phyloP scores from a whole-genome alignment of 306 rosid genomes.

The Dalbergia oliveri region DNA sequence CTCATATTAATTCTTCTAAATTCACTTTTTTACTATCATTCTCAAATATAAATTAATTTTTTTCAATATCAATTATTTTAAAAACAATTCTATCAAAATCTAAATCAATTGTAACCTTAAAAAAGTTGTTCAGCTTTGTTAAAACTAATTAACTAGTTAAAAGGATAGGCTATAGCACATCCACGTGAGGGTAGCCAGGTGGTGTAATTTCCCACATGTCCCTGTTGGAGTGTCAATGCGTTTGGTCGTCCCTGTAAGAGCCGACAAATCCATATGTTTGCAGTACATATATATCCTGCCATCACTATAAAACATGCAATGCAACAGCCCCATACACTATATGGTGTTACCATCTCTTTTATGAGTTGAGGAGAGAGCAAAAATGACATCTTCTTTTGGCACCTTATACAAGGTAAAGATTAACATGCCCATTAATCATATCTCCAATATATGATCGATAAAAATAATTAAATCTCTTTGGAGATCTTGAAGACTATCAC shows the following conservation, averaged over 20 bases:
- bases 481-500: conserved; percentile 33
- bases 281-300: not conserved
- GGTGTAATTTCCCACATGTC: not conserved
- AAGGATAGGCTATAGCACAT: not conserved
- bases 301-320: conserved; percentile 15
- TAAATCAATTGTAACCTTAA: no score
- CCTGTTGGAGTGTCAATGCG: not conserved
- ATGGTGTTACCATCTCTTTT: conserved; percentile 17
- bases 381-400: conserved; percentile 27
- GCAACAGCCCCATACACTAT: conserved; percentile 7
- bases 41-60: no score
- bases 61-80: no score
- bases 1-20: no score
- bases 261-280: not conserved
- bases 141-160: not conserved
- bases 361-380: not conserved
- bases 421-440: not conserved
- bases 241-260: not conserved
- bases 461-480: not conserved
- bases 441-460: no score
- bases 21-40: no score
- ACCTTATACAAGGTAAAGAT: not conserved
- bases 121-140: not conserved
- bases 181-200: not conserved
- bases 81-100: no score